These are phyloP conservation scores for Umbelopsis sp. DNA, from an alignment of 192 early-diverging fungal species.

Conservation along the genomic window DNA sequence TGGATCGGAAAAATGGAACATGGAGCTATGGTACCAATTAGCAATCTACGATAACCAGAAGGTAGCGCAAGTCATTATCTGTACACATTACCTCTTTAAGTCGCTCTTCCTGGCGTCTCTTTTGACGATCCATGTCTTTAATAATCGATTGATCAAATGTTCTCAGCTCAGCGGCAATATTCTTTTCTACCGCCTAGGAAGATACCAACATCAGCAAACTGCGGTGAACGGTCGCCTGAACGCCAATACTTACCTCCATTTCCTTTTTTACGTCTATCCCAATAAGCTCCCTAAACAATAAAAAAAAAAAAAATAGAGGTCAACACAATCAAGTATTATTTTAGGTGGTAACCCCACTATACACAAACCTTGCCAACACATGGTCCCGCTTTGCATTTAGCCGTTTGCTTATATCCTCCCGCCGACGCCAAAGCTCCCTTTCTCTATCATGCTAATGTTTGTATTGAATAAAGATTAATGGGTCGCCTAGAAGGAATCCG, in stretches of 20 bases:
- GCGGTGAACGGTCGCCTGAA: too few species aligned
- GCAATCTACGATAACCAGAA: not conserved
- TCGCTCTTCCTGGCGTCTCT: conserved; percentile 5
- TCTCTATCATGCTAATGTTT: conserved; percentile 18
- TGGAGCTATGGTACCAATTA: not conserved
- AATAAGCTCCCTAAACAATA: conserved; percentile 29
- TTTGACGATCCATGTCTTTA: conserved; percentile 8
- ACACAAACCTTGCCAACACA: conserved; percentile 23
- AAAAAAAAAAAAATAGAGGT: too few species aligned
- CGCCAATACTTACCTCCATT: not conserved
- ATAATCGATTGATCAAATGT: not conserved
- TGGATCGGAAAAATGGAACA: conserved; percentile 25
- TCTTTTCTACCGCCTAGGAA: not conserved
- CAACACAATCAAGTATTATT: not conserved
- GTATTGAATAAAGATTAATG: too few species aligned
- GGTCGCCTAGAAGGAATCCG: not conserved
- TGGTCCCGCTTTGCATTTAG: conserved; percentile 14
- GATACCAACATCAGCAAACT: not conserved
- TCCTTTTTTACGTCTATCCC: conserved; percentile 17
- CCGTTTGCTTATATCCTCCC: conserved; percentile 9
- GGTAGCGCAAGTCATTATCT: not conserved
- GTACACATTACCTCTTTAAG: conserved; percentile 10
- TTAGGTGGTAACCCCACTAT: not conserved
- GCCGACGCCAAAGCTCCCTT: conserved; percentile 17
- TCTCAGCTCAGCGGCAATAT: not conserved